Evolutionary conservation across 257 asterid species (phyloP).

Genomic region (Catharanthus roseus): DNA sequence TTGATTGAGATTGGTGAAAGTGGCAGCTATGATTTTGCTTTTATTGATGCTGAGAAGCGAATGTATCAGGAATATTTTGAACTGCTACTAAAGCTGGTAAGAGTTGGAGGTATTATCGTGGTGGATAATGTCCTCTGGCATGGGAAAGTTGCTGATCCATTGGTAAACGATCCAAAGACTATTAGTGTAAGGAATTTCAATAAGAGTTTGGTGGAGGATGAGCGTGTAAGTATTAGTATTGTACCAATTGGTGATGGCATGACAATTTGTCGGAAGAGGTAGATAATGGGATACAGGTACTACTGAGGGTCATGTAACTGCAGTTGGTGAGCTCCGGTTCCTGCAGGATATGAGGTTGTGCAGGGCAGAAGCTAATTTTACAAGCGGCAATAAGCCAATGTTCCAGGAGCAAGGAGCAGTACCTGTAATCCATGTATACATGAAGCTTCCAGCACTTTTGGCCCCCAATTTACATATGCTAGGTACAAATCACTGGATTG

Average conservation of each 20-base stretch:
- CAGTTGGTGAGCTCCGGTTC: neutral
- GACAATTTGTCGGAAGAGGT: constrained; percentile 69
- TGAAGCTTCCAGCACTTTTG: neutral
- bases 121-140: constrained; percentile 96
- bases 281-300: constrained; percentile 7
- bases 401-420: neutral
- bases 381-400: neutral
- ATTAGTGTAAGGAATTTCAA: constrained; percentile 64
- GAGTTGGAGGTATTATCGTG: constrained; percentile 82
- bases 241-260: constrained; percentile 93
- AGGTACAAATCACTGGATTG: neutral
- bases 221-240: constrained; percentile 85
- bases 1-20: constrained; percentile 73
- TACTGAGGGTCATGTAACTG: neutral
- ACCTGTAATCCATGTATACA: neutral
- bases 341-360: neutral
- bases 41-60: constrained; percentile 90
- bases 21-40: constrained; percentile 90
- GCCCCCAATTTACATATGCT: neutral
- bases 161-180: constrained; percentile 70
- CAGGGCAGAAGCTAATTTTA: too few relatives aligned
- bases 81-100: constrained; percentile 80
- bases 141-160: constrained; percentile 90
- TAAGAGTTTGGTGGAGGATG: constrained; percentile 56
- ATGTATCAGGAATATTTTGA: constrained; percentile 85